Evolutionary conservation across 192 early-diverging fungal species (phyloP), one percentile per base, ranked within the genome.

Genomic region (Borealophlyctis nickersoniae): DNA sequence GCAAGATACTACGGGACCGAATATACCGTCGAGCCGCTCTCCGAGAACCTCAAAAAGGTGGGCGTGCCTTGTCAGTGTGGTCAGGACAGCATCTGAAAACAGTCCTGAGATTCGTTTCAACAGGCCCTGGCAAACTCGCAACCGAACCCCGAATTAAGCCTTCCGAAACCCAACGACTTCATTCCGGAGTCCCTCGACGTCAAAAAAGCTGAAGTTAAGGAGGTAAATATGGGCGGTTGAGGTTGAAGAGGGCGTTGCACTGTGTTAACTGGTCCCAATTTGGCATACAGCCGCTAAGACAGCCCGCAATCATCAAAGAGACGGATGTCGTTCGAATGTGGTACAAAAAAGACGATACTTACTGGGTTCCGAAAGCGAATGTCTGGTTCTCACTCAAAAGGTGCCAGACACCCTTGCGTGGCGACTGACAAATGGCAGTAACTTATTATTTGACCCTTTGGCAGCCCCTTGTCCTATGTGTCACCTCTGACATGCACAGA

Each of bases 291-390:
- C 49, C n/a, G 62, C 51, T 23, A 26, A 65, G 29, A 49, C 60
- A 60, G 19, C 86, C 91, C 2, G 48, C 58, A 24, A 72, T 93
- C 53, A 75, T 92, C 49, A 69, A 64, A 49, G 84, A 92, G n/a
- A 76, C 78, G 9, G 62, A 74, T 0, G 34, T 72, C 2, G 52
- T 81, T 26, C 85, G 93, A 35, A 67, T 97, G 68, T 98, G 96
- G 96, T 85, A 92, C 72, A 95, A 96, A 72, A 91, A 90, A 62
- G 96, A 98, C 75, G 92, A 96, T 70, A 89, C 81, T 1, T 98
- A 93, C 63, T 89, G 86, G 80, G 82, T 94, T 22, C 96, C 96
- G 33, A 91, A 94, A 62, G 91, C 89, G 56, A 86, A 88, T 60
- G 74, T 91, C 52, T 87, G 80, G 59, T 82, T 97, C 48, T 72